Conservation (phyloP, 805 yeast species). For the Ogataea glucozyma region DNA sequence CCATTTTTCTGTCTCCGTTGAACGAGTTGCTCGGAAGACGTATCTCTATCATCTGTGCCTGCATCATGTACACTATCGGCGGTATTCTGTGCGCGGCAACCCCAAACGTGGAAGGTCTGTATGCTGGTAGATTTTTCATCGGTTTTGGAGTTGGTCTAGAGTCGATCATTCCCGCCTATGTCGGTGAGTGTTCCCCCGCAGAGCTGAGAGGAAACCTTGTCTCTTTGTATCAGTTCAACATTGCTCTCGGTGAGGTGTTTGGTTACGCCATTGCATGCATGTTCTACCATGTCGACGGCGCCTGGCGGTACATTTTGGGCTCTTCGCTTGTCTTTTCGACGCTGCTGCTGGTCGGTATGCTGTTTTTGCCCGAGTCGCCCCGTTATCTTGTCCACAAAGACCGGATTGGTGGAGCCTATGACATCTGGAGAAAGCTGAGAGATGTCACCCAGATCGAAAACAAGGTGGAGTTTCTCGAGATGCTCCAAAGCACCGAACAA, state of each 20-base stretch:
- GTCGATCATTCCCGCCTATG: constrained; percentile 65
- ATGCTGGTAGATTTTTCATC: constrained; percentile 58
- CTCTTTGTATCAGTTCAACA: constrained; percentile 61
- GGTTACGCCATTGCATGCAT: constrained; percentile 67
- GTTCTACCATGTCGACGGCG: constrained; percentile 53
- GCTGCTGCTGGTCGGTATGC: constrained; percentile 48
- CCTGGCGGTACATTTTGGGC: constrained; percentile 69
- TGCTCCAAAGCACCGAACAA: constrained; percentile 52
- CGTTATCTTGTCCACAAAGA: constrained; percentile 54
- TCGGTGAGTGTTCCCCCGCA: constrained; percentile 61
- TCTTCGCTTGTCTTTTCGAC: constrained; percentile 62
- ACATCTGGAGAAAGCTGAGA: constrained; percentile 57
- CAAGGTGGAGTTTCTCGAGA: constrained; percentile 57
- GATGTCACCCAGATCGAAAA: constrained; percentile 43
- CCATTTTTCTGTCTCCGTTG: constrained; percentile 58
- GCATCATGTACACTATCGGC: constrained; percentile 61
- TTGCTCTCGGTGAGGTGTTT: constrained; percentile 65
- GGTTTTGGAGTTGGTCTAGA: constrained; percentile 70
- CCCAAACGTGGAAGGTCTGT: constrained; percentile 46
- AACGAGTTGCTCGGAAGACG: constrained; percentile 59
- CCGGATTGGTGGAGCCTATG: constrained; percentile 52
- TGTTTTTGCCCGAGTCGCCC: constrained; percentile 62
- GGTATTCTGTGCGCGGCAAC: constrained; percentile 60
- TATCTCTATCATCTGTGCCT: constrained; percentile 53
- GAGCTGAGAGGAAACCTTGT: constrained; percentile 60